Evolutionary conservation across 75 land plant genomes (phyloP).

Genomic region (Sequoiadendron giganteum): DNA sequence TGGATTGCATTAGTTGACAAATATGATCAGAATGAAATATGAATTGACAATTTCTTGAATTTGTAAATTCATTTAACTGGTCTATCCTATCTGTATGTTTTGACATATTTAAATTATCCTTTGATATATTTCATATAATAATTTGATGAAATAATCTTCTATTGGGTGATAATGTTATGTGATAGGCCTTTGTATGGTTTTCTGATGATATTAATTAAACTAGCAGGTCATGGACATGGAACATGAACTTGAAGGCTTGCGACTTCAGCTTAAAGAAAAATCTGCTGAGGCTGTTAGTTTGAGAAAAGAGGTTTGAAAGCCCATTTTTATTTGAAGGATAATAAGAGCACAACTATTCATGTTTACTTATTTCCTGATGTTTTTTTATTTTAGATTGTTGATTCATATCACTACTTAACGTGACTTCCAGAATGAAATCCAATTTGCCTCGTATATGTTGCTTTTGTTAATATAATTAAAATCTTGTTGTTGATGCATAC

Average conservation of each 20-base stretch:
- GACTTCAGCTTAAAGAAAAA: slow-evolving; percentile 65
- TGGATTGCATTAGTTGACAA: neutral
- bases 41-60: neutral
- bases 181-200: neutral
- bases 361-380: neutral
- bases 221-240: slow-evolving; percentile 94
- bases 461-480: neutral
- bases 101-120: neutral
- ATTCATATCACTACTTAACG: neutral
- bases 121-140: neutral
- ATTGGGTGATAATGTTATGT: neutral
- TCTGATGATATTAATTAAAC: neutral
- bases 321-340: neutral
- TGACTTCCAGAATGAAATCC: neutral
- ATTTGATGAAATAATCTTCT: neutral
- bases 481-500: neutral
- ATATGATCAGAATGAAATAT: neutral
- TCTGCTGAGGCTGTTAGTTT: slow-evolving; percentile 46
- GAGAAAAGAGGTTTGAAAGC: slow-evolving; percentile 66
- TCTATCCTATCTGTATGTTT: neutral
- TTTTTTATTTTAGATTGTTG: neutral
- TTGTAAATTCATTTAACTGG: neutral
- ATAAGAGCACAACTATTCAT: neutral
- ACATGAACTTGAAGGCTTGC: slow-evolving; percentile 73
- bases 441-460: neutral